Evolutionary conservation across 164 flowering plant genomes (phyloP).

Genomic region (Stephania yunnanensis): DNA sequence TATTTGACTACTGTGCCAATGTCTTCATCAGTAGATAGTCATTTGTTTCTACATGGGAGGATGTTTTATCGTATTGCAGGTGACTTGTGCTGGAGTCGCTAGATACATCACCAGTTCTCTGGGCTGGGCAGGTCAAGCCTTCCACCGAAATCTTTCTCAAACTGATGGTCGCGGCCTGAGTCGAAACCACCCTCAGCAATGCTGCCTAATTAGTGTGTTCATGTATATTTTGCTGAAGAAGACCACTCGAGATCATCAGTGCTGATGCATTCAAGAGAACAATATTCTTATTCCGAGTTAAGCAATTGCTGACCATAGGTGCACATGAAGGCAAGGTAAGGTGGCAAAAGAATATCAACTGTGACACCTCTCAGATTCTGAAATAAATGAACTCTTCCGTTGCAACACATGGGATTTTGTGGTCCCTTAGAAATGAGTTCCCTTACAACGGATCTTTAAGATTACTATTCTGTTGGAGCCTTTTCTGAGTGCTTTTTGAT

Average conservation of each 20-base stretch:
- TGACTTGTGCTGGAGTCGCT: background rate
- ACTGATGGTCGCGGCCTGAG: no score
- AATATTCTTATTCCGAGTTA: background rate
- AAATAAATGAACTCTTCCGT: background rate
- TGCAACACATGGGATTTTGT: background rate
- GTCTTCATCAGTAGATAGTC: no score
- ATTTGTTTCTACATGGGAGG: background rate
- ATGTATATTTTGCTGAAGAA: background rate
- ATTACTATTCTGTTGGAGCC: background rate
- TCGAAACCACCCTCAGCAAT: no score
- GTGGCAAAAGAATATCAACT: background rate
- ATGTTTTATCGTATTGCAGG: background rate
- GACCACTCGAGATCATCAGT: background rate
- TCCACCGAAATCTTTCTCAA: no score
- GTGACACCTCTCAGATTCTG: background rate
- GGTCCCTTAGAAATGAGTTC: background rate
- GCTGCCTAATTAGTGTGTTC: no score
- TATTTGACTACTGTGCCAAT: background rate
- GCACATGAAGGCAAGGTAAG: background rate
- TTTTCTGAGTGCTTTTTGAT: background rate
- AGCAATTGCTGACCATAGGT: background rate
- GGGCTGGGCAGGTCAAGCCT: background rate
- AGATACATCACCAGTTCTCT: background rate
- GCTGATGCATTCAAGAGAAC: background rate
- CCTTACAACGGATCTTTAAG: background rate